phyloP scores from a whole-genome alignment of 768 basidiomycete species.

The Paxillus involutus region DNA sequence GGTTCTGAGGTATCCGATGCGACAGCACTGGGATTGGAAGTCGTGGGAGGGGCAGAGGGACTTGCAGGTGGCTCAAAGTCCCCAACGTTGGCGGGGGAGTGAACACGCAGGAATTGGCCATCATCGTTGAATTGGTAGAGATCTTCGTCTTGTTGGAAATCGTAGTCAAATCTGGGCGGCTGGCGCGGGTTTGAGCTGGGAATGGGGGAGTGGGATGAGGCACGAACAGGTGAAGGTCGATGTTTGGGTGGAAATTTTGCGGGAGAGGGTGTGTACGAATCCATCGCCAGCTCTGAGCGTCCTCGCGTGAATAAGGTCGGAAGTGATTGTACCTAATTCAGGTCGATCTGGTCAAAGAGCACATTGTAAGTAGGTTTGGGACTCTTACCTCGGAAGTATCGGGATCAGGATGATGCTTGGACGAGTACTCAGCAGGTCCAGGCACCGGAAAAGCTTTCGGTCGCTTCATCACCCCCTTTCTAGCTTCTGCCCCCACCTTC shows the following conservation, averaged over 20 bases:
- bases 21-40: conserved; percentile 16
- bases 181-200: not conserved
- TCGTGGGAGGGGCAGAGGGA: conserved; percentile 14
- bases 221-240: not conserved
- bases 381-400: conserved; percentile 12
- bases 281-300: conserved; percentile 11
- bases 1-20: conserved; percentile 15
- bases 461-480: conserved; percentile 17
- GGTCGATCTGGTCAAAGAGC: not conserved
- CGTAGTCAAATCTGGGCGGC: conserved; percentile 13
- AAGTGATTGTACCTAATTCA: conserved; percentile 8
- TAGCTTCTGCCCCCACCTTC: conserved; percentile 9
- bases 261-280: conserved; percentile 3
- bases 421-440: not conserved
- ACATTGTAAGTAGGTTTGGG: not conserved
- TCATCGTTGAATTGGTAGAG: conserved; percentile 9
- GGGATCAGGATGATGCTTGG: not conserved
- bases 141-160: conserved; percentile 16
- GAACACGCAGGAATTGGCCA: not conserved
- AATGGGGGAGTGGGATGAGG: conserved; percentile 10
- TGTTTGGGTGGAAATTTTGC: not conserved
- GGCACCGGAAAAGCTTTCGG: conserved; percentile 29
- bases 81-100: conserved; percentile 3
- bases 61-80: conserved; percentile 12
- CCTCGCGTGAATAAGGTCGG: conserved; percentile 7